Base-by-base conservation (phyloP, 208 protist genomes). In the Phytomonas francai region DNA sequence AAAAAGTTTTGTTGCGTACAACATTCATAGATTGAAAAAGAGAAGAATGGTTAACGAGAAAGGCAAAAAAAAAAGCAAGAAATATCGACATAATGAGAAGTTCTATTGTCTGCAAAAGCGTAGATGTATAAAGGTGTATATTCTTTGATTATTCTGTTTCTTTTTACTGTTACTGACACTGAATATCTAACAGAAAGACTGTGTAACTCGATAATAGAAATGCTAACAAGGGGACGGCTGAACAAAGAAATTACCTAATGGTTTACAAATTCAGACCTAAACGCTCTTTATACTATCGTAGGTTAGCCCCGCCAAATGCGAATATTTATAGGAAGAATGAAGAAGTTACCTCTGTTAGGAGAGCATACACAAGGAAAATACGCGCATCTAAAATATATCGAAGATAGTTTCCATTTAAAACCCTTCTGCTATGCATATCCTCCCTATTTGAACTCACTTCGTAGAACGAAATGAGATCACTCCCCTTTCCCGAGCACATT, bases 91-190 rank as follows among this genome's bases (percentile, higher is more conserved):
- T 49, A 19, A 49, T 49, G 6, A 49, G 6, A 49, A 49, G 39
- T 49, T 6, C 39, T 3, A 6, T 49, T 49, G 4, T 19, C 4
- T 49, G 39, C 39, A 12, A 3, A 49, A 19, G 39, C 6, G 16
- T 49, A 49, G 8, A 11, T 49, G 14, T 19, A 49, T 49, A 49
- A 49, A 49, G 2, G 39, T 19, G 3, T 49, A 49, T 49, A 49
- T 32, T 11, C 3, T 42, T 65, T 58, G 58, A 51, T 58, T 16
- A 51, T 65, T 33, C 32, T 65, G 11, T 58, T 39, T 16, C 58
- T 58, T 65, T 33, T 39, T 22, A 29, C 34, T 65, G 62, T 31
- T 31, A 58, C 14, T 4, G 39, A 58, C 30, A 65, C 62, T 45
- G 27, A 58, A 45, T 31, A 29, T 51, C 32, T 33, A 45, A 25